Evolutionary conservation across 2,329 filamentous ascomycete genomes (phyloP).

Genomic region (Plectosphaerella sp.): DNA sequence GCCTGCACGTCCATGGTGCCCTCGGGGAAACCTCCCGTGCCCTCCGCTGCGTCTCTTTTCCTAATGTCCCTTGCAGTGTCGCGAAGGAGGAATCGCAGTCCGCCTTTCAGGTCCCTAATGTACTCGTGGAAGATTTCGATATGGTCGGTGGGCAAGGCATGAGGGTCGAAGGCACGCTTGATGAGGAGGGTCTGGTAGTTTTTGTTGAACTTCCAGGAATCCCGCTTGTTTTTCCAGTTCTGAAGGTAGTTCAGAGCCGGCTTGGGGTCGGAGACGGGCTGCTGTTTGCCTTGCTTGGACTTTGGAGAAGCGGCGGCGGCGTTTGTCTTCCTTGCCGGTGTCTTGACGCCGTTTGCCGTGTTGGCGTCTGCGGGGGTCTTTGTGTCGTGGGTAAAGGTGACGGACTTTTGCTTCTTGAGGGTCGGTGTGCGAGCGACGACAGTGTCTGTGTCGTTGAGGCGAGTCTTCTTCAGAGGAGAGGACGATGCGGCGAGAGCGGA

Average conservation of each 20-base stretch:
- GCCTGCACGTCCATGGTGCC: slow-evolving; percentile 42
- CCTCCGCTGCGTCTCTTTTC: slow-evolving; percentile 47
- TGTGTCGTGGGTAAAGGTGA: slow-evolving; percentile 43
- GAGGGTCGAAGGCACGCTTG: slow-evolving; percentile 73
- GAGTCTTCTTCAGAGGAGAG: slow-evolving; percentile 23
- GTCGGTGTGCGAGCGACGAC: slow-evolving; percentile 10
- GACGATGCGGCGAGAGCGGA: slow-evolving; percentile 9
- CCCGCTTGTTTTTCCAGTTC: slow-evolving; percentile 66
- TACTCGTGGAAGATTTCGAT: slow-evolving; percentile 71
- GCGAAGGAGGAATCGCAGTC: slow-evolving; percentile 63
- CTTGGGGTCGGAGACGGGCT: slow-evolving; percentile 40
- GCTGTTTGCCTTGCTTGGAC: slow-evolving; percentile 34
- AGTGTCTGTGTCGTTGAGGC: slow-evolving; percentile 10
- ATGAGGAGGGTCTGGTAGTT: slow-evolving; percentile 81
- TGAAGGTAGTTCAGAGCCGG: slow-evolving; percentile 72
- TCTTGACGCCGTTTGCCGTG: slow-evolving; percentile 7
- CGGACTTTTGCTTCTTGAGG: slow-evolving; percentile 36
- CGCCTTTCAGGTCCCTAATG: slow-evolving; percentile 73
- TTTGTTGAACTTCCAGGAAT: slow-evolving; percentile 94
- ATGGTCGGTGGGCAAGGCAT: slow-evolving; percentile 66
- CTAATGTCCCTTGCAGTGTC: slow-evolving; percentile 61
- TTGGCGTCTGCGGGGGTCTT: slow-evolving; percentile 18
- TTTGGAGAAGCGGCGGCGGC: slow-evolving; percentile 27
- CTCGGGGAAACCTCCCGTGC: slow-evolving; percentile 42
- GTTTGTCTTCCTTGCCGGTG: slow-evolving; percentile 15